phyloP scores from a whole-genome alignment of 177 flowering plant species.

The Tripterygium wilfordii region DNA sequence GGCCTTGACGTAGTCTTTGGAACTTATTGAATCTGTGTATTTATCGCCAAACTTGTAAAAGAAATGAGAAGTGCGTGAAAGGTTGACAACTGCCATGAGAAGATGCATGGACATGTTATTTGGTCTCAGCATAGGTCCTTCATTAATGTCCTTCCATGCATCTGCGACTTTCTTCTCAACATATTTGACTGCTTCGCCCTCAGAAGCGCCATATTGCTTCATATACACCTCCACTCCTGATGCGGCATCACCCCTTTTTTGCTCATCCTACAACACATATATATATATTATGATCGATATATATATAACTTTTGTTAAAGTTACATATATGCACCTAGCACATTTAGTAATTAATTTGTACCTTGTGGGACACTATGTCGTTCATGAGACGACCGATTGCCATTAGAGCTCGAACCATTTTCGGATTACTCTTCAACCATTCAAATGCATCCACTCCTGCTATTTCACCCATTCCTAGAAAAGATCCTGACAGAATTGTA shows the following conservation, averaged over 20 bases:
- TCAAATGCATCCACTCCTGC: slow-evolving; percentile 8
- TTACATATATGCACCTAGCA: neutral
- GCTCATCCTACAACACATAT: slow-evolving; percentile 9
- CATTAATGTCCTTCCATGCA: slow-evolving; percentile 9
- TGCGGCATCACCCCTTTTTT: slow-evolving; percentile 8
- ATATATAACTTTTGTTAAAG: neutral
- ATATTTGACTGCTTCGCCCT: neutral
- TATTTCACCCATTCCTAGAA: slow-evolving; percentile 15
- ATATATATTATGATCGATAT: neutral
- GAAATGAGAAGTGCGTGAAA: neutral
- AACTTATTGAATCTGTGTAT: too few species aligned
- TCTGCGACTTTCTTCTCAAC: neutral
- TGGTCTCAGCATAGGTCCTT: neutral
- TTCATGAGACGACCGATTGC: slow-evolving; percentile 1
- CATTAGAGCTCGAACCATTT: neutral
- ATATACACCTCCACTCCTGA: slow-evolving; percentile 9
- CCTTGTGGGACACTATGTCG: slow-evolving; percentile 4
- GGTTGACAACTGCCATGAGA: neutral
- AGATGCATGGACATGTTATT: neutral
- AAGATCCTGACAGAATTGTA: neutral
- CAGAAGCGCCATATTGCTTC: slow-evolving; percentile 10
- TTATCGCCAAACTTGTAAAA: neutral
- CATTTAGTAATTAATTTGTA: neutral
- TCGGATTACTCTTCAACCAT: neutral
- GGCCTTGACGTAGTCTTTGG: too few species aligned